Evolutionary conservation across 148 eudicot genomes (phyloP), one percentile per base, ranked within the genome.

Genomic region (Chenopodium berlandieri): DNA sequence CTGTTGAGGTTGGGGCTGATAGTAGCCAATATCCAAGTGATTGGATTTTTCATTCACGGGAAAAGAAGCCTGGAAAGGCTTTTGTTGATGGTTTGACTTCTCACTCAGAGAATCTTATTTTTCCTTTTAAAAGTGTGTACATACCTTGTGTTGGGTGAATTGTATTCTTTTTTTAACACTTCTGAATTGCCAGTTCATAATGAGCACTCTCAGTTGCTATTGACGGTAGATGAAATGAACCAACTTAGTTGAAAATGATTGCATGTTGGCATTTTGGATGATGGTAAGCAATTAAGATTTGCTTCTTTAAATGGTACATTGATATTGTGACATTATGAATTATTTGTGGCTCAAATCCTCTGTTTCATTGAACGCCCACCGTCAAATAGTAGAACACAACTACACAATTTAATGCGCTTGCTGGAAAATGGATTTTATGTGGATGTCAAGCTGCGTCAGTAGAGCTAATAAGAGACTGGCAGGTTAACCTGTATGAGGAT

Each of bases 21-120:
- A 89, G 89, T 87, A 89, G 87, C 86, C 95, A 94, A 88, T 94
- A 85, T 87, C 97, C 98, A 77, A 90, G 88, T 89, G 83, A 79
- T 88, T 96, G 98, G 99, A 92, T 96, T 77, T 90, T 90, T 87
- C 97, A 94, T 87, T 91, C 90, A 70, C 92, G 98, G 63, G 97
- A 96, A 88, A 96, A 92, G 89, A 96, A 92, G 86, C 92, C 95
- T 80, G 98, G 94, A 81, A 90, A 94, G 90, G 95, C 98, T 82
- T 90, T 92, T 86, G 91, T 94, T 83, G 94, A 96, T 90, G 99
- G 99, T 96, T 87, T 86, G 98, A 83, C 87, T 85, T 87, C 93
- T 87, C 82, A 84, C 84, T 86, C 80, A 63, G 23, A 37, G 23
- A 62, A 76, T 44, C 31, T 58, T 73, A 9, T n/a, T 75, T 75